Base-by-base conservation (phyloP, 495 filamentous ascomycete species). In the Trichocladium uniseriatum region DNA sequence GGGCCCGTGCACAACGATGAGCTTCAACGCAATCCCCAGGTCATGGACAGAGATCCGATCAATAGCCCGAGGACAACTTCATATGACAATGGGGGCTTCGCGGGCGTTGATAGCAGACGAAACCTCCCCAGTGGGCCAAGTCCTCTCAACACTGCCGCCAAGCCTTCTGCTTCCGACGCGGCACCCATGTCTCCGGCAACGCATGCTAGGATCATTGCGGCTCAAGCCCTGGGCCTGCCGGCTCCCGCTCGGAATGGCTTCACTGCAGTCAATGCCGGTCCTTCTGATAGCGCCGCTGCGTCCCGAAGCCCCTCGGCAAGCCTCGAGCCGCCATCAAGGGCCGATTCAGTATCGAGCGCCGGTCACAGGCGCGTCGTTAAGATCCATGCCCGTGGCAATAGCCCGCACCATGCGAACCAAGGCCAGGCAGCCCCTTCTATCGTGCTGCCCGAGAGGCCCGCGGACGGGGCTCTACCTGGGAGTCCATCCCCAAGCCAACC, bases 321-420 rank as follows among this genome's bases (percentile, higher is more conserved):
- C 14, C 37, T 9, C 6, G 56, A 51, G 20, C 53, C 51, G 9
- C 10, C 44, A 7, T 54, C 57, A 3, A 37, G 47, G 9, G 41
- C 27, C 15, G 45, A 34, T 1, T 52, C 43, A 3, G 51, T 31
- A 3, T 39, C 51, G 3, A 49, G 46, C 18, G n/a, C 35, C 0
- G 42, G 43, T 6, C 38, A 38, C 27, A 49, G 49, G 39, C 56
- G 53, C 1, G 59, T 62, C 10, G 46, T 55, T 6, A 62, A 59
- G 31, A 57, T 59, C 24, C 50, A 62, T 22, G 56, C 56, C 2
- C 39, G 15, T 14, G 56, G 49, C 39, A 54, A 35, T 43, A 52
- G 51, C 29, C 49, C 43, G 5, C 45, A 44, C 13, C 20, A 50
- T 27, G 19, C 32, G 6, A 48, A 41, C 28, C 49, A 49, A n/a